phyloP scores from a whole-genome alignment of 192 early-diverging fungal species.

The Backusella luteola region DNA sequence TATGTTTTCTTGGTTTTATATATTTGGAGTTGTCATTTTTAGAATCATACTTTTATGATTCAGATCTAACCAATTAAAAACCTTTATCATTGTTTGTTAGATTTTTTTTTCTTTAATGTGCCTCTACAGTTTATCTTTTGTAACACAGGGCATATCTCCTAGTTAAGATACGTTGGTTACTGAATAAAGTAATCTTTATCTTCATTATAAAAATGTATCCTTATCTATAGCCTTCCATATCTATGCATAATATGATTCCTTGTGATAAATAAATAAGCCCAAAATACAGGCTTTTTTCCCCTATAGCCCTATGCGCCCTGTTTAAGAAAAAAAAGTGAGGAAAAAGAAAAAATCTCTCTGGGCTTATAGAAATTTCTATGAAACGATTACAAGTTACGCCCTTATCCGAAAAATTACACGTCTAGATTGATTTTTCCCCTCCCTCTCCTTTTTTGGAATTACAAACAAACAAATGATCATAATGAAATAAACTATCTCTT shows the following conservation, averaged over 20 bases:
- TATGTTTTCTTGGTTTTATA: background rate
- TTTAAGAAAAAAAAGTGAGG: background rate
- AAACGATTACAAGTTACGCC: background rate
- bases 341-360: background rate
- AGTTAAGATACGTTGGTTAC: background rate
- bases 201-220: background rate
- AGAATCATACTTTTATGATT: background rate
- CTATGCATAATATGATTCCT: background rate
- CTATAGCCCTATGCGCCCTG: background rate
- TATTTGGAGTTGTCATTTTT: background rate
- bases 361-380: background rate
- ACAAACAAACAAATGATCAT: background rate
- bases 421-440: background rate
- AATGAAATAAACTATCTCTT: background rate
- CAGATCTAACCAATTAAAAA: background rate
- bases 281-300: background rate
- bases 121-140: background rate
- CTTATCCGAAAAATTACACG: background rate
- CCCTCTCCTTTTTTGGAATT: background rate
- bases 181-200: slow-evolving; percentile 5
- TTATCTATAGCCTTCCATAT: slow-evolving; percentile 8
- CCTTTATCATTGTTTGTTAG: background rate
- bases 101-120: background rate
- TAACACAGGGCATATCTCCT: background rate
- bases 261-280: background rate